Base-by-base conservation (phyloP, 2,329 filamentous ascomycete genomes). In the Neofusicoccum ribis region DNA sequence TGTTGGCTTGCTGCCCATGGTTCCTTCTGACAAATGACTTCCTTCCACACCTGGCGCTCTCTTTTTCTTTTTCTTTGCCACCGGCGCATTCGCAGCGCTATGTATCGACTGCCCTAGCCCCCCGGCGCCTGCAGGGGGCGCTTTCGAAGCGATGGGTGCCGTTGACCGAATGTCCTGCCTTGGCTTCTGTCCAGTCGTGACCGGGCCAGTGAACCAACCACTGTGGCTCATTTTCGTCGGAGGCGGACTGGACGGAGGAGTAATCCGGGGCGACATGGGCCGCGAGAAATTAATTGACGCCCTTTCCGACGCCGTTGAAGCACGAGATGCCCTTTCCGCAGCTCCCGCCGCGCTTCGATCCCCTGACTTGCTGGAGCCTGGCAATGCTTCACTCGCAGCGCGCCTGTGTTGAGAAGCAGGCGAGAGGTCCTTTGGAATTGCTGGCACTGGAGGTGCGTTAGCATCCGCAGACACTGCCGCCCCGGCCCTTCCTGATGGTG, bases 401-500 rank as follows among this genome's bases (percentile, higher is more conserved):
- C 76, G 74, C 14, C 69, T 73, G 65, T 74, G 72, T 61, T 68
- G 70, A 65, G 70, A 66, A 67, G 64, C 74, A 11, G 74, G 67
- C 11, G 72, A 70, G 17, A 79, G 71, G 63, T 84, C 78, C 44
- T 83, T 79, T 3, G 91, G 92, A 31, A 97, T 83, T 3, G 84
- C 83, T 41, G 93, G 93, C 2, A 97, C 88, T 1, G 92, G 92
- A 36, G 92, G 92, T 61, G 86, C 83, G 71, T 86, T 80, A 52
- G 56, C 50, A 47, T 64, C 63, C 63, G 43, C 52, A 43, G 63
- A 23, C 7, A 41, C 43, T 43, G n/a, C 49, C 52, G 36, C 71
- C 68, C 43, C 66, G 65, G 63, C 70, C 74, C 70, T 71, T 68
- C 69, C 72, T 65, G 67, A 70, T 71, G 77, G 72, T 83, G 82